phyloP scores from a whole-genome alignment of 2,329 filamentous ascomycete species.

The Exophiala viscosa region DNA sequence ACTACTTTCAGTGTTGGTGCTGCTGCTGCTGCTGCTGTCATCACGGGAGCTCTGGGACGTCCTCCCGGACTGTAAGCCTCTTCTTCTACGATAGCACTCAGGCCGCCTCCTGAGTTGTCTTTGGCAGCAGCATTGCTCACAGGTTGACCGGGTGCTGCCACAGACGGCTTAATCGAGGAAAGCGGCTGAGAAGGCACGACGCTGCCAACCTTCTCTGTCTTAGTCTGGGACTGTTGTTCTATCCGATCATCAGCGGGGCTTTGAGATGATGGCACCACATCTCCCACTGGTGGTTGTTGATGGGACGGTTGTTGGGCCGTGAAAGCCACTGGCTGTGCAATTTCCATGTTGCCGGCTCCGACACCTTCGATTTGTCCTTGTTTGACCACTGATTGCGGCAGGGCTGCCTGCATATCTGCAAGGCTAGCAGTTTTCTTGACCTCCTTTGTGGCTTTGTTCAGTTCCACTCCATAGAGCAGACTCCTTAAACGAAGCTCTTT shows the following conservation, averaged over 20 bases:
- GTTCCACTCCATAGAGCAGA: constrained; percentile 48
- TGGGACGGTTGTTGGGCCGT: background rate
- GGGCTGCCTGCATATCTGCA: constrained; percentile 14
- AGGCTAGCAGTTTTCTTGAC: constrained; percentile 21
- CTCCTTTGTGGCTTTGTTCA: constrained; percentile 31
- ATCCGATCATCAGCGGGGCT: background rate
- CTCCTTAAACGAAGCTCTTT: constrained; percentile 48
- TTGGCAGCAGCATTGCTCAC: constrained; percentile 9
- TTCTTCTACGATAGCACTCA: no score
- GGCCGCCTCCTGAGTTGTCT: constrained; percentile 28
- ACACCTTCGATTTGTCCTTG: background rate
- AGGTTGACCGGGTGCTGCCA: background rate
- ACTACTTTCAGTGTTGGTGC: background rate
- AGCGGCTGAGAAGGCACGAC: background rate
- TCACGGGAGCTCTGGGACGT: constrained; percentile 43
- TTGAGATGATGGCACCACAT: background rate
- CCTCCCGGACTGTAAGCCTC: constrained; percentile 41
- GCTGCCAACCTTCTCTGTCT: background rate
- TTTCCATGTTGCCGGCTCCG: background rate
- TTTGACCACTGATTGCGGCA: constrained; percentile 8
- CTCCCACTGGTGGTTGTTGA: background rate
- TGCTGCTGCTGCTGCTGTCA: constrained; percentile 21
- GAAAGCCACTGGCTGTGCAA: background rate
- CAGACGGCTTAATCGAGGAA: background rate
- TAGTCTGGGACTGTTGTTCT: background rate